These are phyloP conservation scores for Poterioochromonas sp. DNA, from an alignment of 352 stramenopile genomes.

Conservation along the genomic window DNA sequence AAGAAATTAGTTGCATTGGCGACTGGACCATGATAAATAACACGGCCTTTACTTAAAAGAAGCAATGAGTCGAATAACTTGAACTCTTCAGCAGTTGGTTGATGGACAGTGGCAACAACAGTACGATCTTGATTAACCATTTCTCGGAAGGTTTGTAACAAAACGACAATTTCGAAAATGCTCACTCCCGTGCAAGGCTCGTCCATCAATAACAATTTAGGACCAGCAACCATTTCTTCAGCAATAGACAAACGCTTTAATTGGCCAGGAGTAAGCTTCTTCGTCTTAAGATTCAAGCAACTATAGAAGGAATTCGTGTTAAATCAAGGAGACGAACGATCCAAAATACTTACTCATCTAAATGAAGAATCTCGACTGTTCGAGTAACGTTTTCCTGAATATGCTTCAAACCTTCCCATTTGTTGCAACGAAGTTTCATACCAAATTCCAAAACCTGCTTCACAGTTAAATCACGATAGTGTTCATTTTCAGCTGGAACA, in stretches of 20 bases:
- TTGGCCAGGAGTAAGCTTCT: neutral
- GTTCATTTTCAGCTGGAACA: neutral
- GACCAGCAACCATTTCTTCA: conserved; percentile 21
- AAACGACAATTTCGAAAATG: neutral
- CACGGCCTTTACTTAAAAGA: conserved; percentile 4
- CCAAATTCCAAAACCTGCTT: neutral
- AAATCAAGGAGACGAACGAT: too few relatives aligned
- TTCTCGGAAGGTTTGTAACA: neutral
- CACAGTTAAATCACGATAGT: conserved; percentile 15
- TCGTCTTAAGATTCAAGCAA: neutral
- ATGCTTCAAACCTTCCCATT: neutral
- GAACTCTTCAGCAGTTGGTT: conserved; percentile 41
- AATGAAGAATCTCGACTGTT: conserved; percentile 16
- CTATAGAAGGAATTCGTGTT: too few relatives aligned
- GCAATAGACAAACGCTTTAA: conserved; percentile 14
- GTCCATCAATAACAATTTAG: conserved; percentile 15
- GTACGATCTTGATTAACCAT: conserved; percentile 37
- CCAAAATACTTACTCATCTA: conserved; percentile 15
- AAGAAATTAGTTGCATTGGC: conserved; percentile 23
- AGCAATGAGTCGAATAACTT: conserved; percentile 39
- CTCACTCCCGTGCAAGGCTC: neutral
- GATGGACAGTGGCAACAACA: conserved; percentile 40
- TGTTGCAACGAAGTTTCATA: neutral
- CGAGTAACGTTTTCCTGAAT: neutral
- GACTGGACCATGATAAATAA: neutral